Percentiles rank a stretch among this genome's conserved stretches.
phyloP scores from a whole-genome alignment of 805 yeast genomes.

The Schwanniomyces yamadae region DNA sequence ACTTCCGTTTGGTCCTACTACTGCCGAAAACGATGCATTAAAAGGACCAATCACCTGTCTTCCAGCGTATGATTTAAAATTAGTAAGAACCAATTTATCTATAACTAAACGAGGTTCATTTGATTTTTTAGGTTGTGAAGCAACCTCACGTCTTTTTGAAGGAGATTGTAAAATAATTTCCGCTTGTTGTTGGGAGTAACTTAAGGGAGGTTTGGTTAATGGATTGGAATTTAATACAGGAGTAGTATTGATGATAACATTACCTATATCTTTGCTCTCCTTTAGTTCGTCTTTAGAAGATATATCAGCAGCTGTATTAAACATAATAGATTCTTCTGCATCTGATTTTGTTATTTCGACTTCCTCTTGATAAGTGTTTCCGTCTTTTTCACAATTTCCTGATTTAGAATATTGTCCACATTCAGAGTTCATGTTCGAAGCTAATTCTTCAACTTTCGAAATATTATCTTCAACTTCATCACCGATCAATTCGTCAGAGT shows the following conservation, averaged over 20 bases:
- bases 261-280: no score
- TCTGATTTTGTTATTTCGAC: no score
- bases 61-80: slow-evolving; percentile 96
- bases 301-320: no score
- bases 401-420: no score
- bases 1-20: slow-evolving; percentile 97
- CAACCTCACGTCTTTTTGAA: slow-evolving; percentile 22
- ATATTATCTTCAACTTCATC: not conserved
- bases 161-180: slow-evolving; percentile 26
- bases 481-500: no score
- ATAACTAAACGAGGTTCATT: slow-evolving; percentile 69
- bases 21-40: slow-evolving; percentile 89
- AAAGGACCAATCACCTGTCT: slow-evolving; percentile 92
- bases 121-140: slow-evolving; percentile 9
- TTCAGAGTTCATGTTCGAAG: no score
- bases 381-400: no score
- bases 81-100: slow-evolving; percentile 65
- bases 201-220: slow-evolving; percentile 12
- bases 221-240: not conserved
- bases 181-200: slow-evolving; percentile 30
- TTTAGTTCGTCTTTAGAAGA: no score
- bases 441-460: no score
- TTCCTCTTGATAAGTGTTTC: not conserved
- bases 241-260: no score
- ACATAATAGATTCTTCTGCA: no score